phyloP scores from a whole-genome alignment of 2,329 filamentous ascomycete species.

The Phyllosticta citriasiana region DNA sequence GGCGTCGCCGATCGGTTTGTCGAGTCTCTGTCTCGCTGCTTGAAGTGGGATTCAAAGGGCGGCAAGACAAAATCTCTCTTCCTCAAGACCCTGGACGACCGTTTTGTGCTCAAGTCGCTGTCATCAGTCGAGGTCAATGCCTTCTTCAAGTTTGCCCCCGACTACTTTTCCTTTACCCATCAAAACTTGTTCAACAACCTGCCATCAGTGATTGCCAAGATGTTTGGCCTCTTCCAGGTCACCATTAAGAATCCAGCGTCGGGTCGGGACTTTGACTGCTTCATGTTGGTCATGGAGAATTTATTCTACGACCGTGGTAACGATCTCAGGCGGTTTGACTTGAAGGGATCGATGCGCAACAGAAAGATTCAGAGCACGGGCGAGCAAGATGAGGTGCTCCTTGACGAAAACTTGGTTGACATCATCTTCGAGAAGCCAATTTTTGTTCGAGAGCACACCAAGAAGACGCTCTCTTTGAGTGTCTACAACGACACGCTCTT shows the following conservation, averaged over 20 bases:
- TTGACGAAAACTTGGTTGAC: conserved; percentile 98
- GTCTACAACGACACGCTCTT: conserved; percentile 98
- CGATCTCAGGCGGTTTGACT: conserved; percentile 63
- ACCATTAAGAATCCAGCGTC: conserved; percentile 92
- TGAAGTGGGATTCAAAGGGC: conserved; percentile 97
- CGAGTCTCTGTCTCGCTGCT: conserved; percentile 85
- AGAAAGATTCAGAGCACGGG: conserved; percentile 94
- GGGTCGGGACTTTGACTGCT: conserved; percentile 87
- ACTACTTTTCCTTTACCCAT: conserved; percentile 96
- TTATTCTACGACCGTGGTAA: conserved; percentile 91
- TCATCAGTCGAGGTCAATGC: conserved; percentile 86
- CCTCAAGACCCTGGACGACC: conserved; percentile 89
- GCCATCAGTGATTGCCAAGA: conserved; percentile 95
- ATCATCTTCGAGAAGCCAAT: conserved; percentile 96
- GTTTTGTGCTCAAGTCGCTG: conserved; percentile 84
- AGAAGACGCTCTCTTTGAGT: conserved; percentile 80
- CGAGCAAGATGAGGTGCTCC: conserved; percentile 87
- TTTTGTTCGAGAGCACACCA: conserved; percentile 91
- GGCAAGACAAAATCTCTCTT: conserved; percentile 98
- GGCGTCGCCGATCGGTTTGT: conserved; percentile 89
- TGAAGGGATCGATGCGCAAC: conserved; percentile 98
- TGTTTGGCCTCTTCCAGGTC: conserved; percentile 97
- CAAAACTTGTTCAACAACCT: conserved; percentile 88
- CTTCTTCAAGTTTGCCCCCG: conserved; percentile 89
- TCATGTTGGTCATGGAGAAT: conserved; percentile 93